Evolutionary conservation across 345 rosid genomes (phyloP), one percentile per base, ranked within the genome.

Genomic region (Brassica juncea): DNA sequence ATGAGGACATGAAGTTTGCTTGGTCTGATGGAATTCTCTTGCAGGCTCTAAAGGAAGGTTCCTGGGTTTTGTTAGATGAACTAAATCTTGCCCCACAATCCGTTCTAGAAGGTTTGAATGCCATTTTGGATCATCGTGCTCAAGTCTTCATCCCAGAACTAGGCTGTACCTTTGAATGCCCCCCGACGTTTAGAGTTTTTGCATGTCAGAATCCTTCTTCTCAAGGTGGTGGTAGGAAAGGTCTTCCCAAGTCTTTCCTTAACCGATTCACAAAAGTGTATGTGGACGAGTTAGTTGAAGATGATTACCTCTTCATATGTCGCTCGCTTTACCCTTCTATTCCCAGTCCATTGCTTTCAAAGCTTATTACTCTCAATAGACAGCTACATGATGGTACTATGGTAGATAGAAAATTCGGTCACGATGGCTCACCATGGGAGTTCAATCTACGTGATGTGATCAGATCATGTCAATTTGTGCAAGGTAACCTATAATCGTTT

Each of bases 151-250:
- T 94, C 84, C 99, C 99, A 12, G 99, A 94, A 84, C 88, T 94
- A 27, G 91, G 91, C 61, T 87, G 79, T 73, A 87, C 97, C 35
- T 94, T 87, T 80, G 90, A 79, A 67, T 94, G 99, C 70, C 97
- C 94, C 14, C 77, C 90, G 47, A 84, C 97, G 69, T 94, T 94
- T 75, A 88, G 94, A 82, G 85, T 94, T 80, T 94, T 94, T 84
- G 97, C 98, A 39, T 94, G 99, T 81, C 99, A 94, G 86, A 94
- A 94, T 84, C 99, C 99, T 82, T 86, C 96, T 59, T 85, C 88
- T 79, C 98, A 94, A 85, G 99, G 99, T 70, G 99, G 99, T 81
- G 99, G 99, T 58, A 84, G 99, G 82, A 94, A 94, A 86, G 96
- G 97, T 79, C 97, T 94, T 72, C 99, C 99, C 14, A 91, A 85